Percentiles rank a stretch among this genome's conserved stretches.
phyloP scores from a whole-genome alignment of 139 green algal species.

The Micromonas pusilla region DNA sequence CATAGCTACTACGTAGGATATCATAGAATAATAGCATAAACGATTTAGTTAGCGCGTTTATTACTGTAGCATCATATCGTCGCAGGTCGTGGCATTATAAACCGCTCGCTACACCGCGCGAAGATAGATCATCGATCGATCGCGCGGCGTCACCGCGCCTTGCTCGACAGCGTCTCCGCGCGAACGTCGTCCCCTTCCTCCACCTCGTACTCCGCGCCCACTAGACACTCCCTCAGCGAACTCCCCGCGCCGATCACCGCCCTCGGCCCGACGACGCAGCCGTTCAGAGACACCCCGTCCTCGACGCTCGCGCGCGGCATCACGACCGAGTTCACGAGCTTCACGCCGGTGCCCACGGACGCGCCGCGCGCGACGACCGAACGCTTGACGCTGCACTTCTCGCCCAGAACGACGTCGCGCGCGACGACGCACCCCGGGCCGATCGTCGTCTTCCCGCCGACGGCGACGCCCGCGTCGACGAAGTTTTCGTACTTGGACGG shows the following conservation, averaged over 20 bases:
- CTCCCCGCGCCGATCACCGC: conserved; percentile 44
- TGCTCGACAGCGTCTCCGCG: not conserved
- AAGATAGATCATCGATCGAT: no score
- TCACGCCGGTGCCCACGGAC: conserved; percentile 62
- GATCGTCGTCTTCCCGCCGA: conserved; percentile 14
- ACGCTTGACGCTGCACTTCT: conserved; percentile 81
- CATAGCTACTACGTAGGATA: no score
- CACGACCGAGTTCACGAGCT: conserved; percentile 74
- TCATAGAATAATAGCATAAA: no score
- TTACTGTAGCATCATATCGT: no score
- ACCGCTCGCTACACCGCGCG: no score
- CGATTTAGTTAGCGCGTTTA: no score
- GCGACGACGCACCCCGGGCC: not conserved
- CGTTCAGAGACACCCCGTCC: conserved; percentile 64
- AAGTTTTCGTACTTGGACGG: conserved; percentile 7
- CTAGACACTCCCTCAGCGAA: conserved; percentile 60
- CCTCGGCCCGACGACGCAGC: conserved; percentile 58
- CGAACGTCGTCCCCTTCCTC: not conserved
- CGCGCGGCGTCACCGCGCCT: not conserved
- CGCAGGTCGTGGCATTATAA: no score
- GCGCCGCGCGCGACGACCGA: conserved; percentile 64
- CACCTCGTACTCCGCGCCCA: conserved; percentile 7
- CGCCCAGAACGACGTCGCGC: conserved; percentile 46
- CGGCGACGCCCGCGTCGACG: not conserved
- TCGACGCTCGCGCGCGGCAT: conserved; percentile 59